Evolutionary conservation across 2,329 filamentous ascomycete species (phyloP).

Genomic region (Apiospora aurea): DNA sequence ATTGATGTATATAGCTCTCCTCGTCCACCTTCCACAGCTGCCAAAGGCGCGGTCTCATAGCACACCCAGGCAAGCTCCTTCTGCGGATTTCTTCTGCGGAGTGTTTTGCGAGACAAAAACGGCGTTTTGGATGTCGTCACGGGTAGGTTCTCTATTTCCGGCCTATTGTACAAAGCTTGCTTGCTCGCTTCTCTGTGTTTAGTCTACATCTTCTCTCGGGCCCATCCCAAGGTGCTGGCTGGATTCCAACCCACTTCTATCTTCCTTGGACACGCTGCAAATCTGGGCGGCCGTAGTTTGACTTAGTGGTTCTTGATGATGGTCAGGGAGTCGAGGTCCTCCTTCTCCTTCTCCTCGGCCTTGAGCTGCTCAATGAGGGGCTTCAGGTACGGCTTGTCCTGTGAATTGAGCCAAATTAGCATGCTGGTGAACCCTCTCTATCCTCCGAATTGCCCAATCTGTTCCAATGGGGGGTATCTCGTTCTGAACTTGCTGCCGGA

Average conservation of each 20-base stretch:
- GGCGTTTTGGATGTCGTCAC: constrained; percentile 12
- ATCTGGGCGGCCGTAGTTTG: background rate
- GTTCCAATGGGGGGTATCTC: background rate
- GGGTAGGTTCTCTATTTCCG: constrained; percentile 20
- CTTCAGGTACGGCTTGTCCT: constrained; percentile 61
- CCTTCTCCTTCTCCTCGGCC: constrained; percentile 57
- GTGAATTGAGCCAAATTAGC: constrained; percentile 28
- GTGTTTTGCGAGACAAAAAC: background rate
- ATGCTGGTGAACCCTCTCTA: background rate
- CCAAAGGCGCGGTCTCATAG: background rate
- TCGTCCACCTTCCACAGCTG: background rate
- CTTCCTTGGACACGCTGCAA: background rate
- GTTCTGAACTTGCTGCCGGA: background rate
- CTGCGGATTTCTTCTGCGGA: background rate
- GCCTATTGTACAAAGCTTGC: constrained; percentile 25
- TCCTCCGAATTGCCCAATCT: background rate
- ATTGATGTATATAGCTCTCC: background rate
- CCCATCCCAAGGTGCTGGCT: constrained; percentile 8
- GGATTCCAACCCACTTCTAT: background rate
- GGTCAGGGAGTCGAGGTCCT: constrained; percentile 47
- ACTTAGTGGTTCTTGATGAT: constrained; percentile 40
- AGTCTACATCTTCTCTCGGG: constrained; percentile 20
- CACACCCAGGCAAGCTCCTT: background rate
- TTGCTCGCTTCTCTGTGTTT: constrained; percentile 21
- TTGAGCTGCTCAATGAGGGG: constrained; percentile 60